Conservation (phyloP, 108 stramenopile genomes). For the Mediolabrus comicus region DNA sequence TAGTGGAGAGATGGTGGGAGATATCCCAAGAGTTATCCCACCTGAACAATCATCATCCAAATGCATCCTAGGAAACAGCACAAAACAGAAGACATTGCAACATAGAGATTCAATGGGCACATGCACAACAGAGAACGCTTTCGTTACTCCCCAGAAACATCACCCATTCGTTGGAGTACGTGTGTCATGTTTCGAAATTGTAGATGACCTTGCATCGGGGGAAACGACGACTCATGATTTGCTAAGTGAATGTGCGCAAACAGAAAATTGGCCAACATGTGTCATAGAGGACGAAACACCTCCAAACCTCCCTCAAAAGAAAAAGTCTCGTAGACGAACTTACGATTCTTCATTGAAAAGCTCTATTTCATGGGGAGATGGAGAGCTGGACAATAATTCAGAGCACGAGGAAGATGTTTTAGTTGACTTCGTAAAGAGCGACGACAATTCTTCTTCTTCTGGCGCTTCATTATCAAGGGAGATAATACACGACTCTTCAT, state of each 20-base stretch:
- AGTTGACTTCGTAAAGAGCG: not conserved
- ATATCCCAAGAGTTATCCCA: not conserved
- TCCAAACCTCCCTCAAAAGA: not conserved
- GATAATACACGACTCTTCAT: slow-evolving; percentile 6
- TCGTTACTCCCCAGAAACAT: not conserved
- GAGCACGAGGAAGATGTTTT: slow-evolving; percentile 1
- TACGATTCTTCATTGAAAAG: not conserved
- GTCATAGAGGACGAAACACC: no score
- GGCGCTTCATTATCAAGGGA: not conserved
- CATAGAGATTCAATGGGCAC: not conserved
- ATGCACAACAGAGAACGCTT: not conserved
- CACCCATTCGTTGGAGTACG: not conserved
- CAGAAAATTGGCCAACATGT: not conserved
- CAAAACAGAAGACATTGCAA: not conserved
- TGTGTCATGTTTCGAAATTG: slow-evolving; percentile 13
- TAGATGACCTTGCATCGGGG: slow-evolving; percentile 17
- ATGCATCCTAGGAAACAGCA: not conserved
- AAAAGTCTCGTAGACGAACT: not conserved
- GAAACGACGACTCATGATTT: slow-evolving; percentile 6
- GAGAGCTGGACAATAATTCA: not conserved
- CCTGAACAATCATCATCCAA: not conserved
- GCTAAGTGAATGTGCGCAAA: not conserved
- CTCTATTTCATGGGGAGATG: not conserved
- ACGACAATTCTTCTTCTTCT: not conserved
- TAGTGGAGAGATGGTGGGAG: not conserved